Evolutionary conservation across 129 eudicot genomes (phyloP).

Genomic region (Arctium minus): DNA sequence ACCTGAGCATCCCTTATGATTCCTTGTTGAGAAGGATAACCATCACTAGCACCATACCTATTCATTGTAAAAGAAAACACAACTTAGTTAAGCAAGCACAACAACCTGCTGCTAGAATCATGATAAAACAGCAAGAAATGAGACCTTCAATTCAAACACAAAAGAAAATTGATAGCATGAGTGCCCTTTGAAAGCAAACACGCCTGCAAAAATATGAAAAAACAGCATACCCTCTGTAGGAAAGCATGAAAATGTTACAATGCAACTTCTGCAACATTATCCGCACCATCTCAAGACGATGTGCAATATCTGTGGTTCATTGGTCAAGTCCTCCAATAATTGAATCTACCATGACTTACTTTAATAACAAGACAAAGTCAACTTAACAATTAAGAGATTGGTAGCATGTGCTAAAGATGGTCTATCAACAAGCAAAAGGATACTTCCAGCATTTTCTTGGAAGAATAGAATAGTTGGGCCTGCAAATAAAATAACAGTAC

Average conservation of each 20-base stretch:
- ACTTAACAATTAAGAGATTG: not conserved
- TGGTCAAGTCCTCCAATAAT: constrained; percentile 50
- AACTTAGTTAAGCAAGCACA: constrained; percentile 5
- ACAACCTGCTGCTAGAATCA: not conserved
- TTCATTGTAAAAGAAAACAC: constrained; percentile 1
- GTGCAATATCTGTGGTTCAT: constrained; percentile 73
- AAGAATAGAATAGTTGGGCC: constrained; percentile 97
- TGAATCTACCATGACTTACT: not conserved
- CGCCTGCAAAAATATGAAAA: not conserved
- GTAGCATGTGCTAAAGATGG: not conserved
- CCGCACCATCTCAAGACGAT: constrained; percentile 94
- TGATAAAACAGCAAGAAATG: not conserved
- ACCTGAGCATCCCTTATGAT: constrained; percentile 95
- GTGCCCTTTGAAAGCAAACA: not conserved
- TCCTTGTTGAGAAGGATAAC: constrained; percentile 92
- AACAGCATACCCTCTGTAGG: constrained; percentile 88
- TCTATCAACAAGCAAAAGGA: constrained; percentile 43
- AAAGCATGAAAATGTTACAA: constrained; percentile 96
- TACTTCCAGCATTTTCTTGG: constrained; percentile 99
- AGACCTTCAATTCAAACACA: not conserved
- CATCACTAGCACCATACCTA: constrained; percentile 92
- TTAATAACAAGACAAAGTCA: not conserved
- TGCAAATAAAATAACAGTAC: constrained; percentile 33
- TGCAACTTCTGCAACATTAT: constrained; percentile 73
- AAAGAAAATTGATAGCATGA: not conserved